Conservation (phyloP, 1,284 basidiomycete species). For the Salmacisia buchloeana region DNA sequence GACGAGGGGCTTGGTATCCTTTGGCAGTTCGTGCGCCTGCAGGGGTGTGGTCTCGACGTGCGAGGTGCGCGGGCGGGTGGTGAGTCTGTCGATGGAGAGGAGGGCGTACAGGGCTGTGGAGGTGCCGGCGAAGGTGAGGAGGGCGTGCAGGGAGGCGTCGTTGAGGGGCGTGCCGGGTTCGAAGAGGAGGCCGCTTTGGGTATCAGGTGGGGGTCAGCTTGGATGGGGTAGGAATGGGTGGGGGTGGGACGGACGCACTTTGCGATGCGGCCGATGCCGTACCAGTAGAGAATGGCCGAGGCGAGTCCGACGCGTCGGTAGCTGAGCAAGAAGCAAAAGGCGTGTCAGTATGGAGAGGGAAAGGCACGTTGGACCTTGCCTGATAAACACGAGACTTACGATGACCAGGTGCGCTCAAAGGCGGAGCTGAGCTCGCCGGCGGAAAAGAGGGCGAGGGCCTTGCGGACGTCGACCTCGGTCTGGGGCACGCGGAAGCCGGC, state of each 20-base stretch:
- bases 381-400: too few species aligned
- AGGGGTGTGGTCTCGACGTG: background rate
- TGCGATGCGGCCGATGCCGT: constrained; percentile 24
- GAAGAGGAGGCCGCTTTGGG: background rate
- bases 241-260: background rate
- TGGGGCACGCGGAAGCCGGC: constrained; percentile 12
- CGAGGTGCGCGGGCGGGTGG: constrained; percentile 19
- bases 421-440: constrained; percentile 29
- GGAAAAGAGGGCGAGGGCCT: constrained; percentile 22
- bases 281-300: constrained; percentile 31
- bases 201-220: too few species aligned
- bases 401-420: constrained; percentile 34
- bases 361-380: too few species aligned
- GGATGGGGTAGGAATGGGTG: background rate
- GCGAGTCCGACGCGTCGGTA: constrained; percentile 28
- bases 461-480: constrained; percentile 18
- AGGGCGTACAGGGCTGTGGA: constrained; percentile 14
- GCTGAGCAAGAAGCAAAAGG: background rate
- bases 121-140: constrained; percentile 22
- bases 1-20: background rate
- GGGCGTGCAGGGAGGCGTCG: constrained; percentile 23
- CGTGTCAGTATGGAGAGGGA: background rate
- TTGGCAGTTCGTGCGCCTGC: background rate
- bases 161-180: constrained; percentile 12
- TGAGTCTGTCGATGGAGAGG: constrained; percentile 20